Conservation (phyloP, 257 asterid genomes). For the Solanum microdontum region DNA sequence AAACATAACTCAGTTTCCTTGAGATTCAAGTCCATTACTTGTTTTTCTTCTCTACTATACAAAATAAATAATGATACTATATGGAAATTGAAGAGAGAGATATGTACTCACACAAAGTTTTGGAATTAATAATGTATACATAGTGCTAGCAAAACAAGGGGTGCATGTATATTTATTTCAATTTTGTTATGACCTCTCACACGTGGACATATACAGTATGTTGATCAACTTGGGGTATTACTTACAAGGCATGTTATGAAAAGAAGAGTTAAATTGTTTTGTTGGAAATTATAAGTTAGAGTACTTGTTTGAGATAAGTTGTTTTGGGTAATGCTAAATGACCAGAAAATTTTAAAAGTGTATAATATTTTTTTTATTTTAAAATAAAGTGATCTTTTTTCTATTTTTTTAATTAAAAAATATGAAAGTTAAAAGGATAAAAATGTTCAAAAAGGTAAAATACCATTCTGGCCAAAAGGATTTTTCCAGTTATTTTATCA, state of each 20-base stretch:
- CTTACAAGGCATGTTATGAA: conserved; percentile 45
- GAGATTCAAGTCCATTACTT: conserved; percentile 15
- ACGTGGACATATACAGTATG: conserved; percentile 32
- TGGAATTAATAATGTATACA: background rate
- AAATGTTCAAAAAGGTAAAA: too few species aligned
- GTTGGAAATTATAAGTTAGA: too few species aligned
- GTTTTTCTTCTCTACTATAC: background rate
- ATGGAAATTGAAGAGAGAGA: background rate
- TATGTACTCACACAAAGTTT: background rate
- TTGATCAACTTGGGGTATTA: conserved; percentile 32
- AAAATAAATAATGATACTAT: background rate
- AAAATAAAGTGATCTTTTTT: too few species aligned
- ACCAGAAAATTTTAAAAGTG: too few species aligned
- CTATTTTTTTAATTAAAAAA: too few species aligned
- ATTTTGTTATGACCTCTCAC: conserved; percentile 22
- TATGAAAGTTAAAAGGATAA: too few species aligned
- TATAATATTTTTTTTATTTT: too few species aligned
- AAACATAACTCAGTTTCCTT: conserved; percentile 45
- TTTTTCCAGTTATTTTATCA: too few species aligned
- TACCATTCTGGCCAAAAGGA: too few species aligned
- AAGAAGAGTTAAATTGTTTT: background rate
- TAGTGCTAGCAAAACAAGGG: background rate
- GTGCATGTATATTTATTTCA: conserved; percentile 17
- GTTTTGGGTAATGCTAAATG: too few species aligned
- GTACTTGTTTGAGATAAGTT: too few species aligned